Evolutionary conservation across 148 eudicot genomes (phyloP).

Genomic region (Nyssa sinensis): DNA sequence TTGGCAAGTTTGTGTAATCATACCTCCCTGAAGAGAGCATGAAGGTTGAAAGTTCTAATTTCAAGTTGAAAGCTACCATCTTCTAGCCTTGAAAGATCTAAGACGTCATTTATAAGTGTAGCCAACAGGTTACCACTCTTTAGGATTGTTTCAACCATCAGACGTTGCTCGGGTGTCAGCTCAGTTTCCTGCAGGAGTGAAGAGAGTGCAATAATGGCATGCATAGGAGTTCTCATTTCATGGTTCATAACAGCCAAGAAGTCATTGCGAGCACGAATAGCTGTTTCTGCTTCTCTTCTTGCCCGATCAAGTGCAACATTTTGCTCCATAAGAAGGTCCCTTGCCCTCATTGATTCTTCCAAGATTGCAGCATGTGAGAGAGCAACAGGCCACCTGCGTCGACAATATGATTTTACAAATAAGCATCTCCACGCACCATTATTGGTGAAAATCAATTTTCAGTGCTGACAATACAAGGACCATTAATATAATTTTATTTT

Average conservation of each 20-base stretch:
- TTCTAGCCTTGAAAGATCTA: slow-evolving; percentile 93
- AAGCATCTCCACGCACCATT: not conserved
- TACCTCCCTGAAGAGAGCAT: slow-evolving; percentile 75
- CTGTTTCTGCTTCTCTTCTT: slow-evolving; percentile 92
- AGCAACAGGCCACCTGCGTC: slow-evolving; percentile 90
- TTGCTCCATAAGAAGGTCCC: slow-evolving; percentile 86
- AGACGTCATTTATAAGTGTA: slow-evolving; percentile 83
- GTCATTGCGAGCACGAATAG: slow-evolving; percentile 90
- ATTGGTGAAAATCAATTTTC: no score
- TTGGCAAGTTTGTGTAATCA: not conserved
- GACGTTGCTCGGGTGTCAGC: slow-evolving; percentile 81
- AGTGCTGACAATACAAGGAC: no score
- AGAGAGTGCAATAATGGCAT: slow-evolving; percentile 82
- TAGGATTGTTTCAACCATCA: slow-evolving; percentile 87
- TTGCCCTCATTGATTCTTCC: slow-evolving; percentile 97
- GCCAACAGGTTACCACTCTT: slow-evolving; percentile 88
- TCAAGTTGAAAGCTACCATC: slow-evolving; percentile 96
- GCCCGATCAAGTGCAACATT: slow-evolving; percentile 94
- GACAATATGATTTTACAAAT: not conserved
- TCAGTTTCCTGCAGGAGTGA: slow-evolving; percentile 84
- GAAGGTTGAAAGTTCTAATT: slow-evolving; percentile 62
- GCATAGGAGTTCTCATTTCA: slow-evolving; percentile 98
- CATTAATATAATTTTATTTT: no score
- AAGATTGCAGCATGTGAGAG: slow-evolving; percentile 96
- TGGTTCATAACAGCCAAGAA: slow-evolving; percentile 97